Base-by-base conservation (phyloP, 768 basidiomycete species). In the Boletus insuetus region DNA sequence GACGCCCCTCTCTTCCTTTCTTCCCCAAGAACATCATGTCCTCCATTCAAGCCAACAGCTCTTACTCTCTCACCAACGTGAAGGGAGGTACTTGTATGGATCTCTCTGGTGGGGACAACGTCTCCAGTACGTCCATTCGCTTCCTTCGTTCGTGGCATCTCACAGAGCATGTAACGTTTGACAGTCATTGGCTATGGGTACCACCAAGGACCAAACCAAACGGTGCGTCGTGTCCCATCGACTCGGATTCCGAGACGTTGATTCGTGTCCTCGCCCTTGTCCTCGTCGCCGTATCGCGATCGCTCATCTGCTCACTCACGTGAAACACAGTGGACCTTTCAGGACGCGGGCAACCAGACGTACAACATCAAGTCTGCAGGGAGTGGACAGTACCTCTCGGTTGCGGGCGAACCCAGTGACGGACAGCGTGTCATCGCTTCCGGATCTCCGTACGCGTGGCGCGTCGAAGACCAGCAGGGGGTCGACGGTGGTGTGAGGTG, bases 21-120 rank as follows among this genome's bases (percentile, higher is more conserved):
- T 38, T 42, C 17, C 19, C 24, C 13, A 11, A 45, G 19, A 16
- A 39, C 13, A n/a, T 45, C 29, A 70, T 71, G 70, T 10, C 61
- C 37, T 35, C 16, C 60, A 56, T 78, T 47, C 63, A 71, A 57
- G 61, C 55, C 16, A 78, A 79, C 19, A 51, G 37, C 16, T 72
- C 62, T 0, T 85, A 81, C 70, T 73, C 59, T 34, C 74, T 86
- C 60, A 71, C 64, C 39, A 86, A 86, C 67, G 74, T 68, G 61
- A 77, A 82, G 67, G 72, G 76, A 9, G 76, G 75, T 3, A 85
- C 79, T 6, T 79, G 75, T 26, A 58, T 84, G 24, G 83, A 86
- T 61, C 74, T 85, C 53, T 85, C 83, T 17, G 82, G 77, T 4
- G 71, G 54, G 9, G 82, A 85, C 63, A 75, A 79, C 54, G 64